Evolutionary conservation across 495 filamentous ascomycete genomes (phyloP), one percentile per base, ranked within the genome.

Genomic region (Penicillium pancosmium): DNA sequence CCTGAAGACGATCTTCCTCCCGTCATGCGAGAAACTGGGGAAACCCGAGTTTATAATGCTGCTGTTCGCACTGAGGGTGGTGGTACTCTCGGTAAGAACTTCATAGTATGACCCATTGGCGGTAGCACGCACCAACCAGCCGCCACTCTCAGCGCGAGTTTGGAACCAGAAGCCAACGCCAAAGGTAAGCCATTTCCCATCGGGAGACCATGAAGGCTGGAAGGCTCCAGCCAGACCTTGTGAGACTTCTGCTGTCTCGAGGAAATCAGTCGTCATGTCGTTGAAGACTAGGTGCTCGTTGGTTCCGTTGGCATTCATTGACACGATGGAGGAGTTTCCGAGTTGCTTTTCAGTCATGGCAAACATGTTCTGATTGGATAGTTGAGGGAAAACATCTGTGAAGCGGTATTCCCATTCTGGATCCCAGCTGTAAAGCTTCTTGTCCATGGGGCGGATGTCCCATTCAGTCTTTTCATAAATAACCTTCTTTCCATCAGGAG

Each of bases 371-470:
- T 67, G 47, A 8, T 53, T 47, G 10, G 59, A 63, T 18, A 64
- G 55, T 25, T 68, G 68, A 4, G 71, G 71, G 59, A 72, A 72
- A 5, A 74, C 69, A 48, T 74, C 69, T 9, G 61, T 74, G 61
- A 72, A 74, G 9, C 67, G 69, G 50, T 74, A 74, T 3, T 72
- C 71, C 71, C 71, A 74, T 19, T 70, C 66, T 2, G 18, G 13
- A 38, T 74, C 66, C 62, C 62, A 74, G 59, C 62, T 66, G 40
- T 65, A 74, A 7, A 74, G 64, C 48, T 65, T 52, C 55, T 71
- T 69, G 5, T 62, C 57, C 33, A 64, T 58, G 2, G 68, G 66
- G 12, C 70, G 70, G 9, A 65, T 35, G 11, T 51, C 50, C 65
- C 68, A 71, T 13, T 8, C 47, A 1, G 51, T 62, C 54, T 71